Percentiles rank a stretch among this genome's conserved stretches.
Evolutionary conservation across 129 eudicot genomes (phyloP).

Genomic region (Scalesia atractyloides): DNA sequence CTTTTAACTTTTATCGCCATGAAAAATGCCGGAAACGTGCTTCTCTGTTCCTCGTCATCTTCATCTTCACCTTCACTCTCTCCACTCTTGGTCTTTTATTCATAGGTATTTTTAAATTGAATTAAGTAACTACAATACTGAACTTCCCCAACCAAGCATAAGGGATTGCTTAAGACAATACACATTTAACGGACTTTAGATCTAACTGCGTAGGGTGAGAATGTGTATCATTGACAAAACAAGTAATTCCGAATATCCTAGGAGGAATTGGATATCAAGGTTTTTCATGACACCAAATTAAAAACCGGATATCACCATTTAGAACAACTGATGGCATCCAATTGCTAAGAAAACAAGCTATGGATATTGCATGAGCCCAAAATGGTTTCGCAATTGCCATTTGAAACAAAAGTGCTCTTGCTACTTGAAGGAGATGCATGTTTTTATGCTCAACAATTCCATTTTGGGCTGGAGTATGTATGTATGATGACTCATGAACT

Average conservation of each 20-base stretch:
- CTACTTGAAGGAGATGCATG: too few relatives aligned
- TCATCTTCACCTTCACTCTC: constrained; percentile 44
- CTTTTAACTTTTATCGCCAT: constrained; percentile 29
- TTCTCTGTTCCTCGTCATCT: constrained; percentile 26
- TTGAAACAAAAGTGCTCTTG: too few relatives aligned
- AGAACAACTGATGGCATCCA: not conserved
- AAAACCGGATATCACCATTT: not conserved
- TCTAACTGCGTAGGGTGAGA: not conserved
- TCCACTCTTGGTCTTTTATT: constrained; percentile 45
- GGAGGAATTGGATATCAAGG: not conserved
- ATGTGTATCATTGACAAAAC: not conserved
- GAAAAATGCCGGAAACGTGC: constrained; percentile 59
- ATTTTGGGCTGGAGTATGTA: too few relatives aligned
- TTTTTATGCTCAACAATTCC: too few relatives aligned
- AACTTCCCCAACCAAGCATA: too few relatives aligned
- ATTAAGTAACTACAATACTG: too few relatives aligned
- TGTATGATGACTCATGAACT: too few relatives aligned
- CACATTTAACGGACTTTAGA: not conserved
- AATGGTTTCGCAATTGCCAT: too few relatives aligned
- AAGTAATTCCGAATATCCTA: not conserved
- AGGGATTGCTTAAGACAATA: too few relatives aligned
- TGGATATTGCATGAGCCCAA: too few relatives aligned
- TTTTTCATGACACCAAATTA: not conserved
- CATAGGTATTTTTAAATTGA: constrained; percentile 31
- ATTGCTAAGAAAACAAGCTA: too few relatives aligned